Conservation (phyloP, 2,329 filamentous ascomycete genomes). For the Bimuria novae-zelandiae region DNA sequence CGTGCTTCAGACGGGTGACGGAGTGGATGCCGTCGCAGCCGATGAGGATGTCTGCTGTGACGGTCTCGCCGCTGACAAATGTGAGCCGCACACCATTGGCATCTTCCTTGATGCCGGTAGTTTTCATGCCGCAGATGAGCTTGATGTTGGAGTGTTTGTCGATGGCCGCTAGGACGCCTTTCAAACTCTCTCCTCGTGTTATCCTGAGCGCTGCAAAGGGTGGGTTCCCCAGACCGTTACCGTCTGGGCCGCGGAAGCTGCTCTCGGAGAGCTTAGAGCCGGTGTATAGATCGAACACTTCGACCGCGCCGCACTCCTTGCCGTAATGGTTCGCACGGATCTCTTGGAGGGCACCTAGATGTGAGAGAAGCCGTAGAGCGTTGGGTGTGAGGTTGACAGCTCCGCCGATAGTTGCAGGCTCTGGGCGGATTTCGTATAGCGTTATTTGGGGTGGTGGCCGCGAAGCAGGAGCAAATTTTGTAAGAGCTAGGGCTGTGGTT, state of each 20-base stretch:
- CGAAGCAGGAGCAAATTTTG: conserved; percentile 46
- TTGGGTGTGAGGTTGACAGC: conserved; percentile 68
- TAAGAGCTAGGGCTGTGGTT: conserved; percentile 49
- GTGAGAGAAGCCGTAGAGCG: conserved; percentile 59
- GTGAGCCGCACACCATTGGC: conserved; percentile 49
- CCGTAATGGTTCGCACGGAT: conserved; percentile 49
- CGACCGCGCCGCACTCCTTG: conserved; percentile 49
- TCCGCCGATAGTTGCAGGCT: conserved; percentile 58
- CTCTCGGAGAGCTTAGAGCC: conserved; percentile 50
- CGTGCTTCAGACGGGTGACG: conserved; percentile 49
- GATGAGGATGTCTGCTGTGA: conserved; percentile 56
- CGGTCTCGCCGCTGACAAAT: conserved; percentile 51
- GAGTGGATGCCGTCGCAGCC: conserved; percentile 61
- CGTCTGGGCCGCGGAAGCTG: conserved; percentile 48
- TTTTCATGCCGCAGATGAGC: conserved; percentile 51
- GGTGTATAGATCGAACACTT: conserved; percentile 51
- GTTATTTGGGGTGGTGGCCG: conserved; percentile 46
- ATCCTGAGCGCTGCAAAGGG: conserved; percentile 52
- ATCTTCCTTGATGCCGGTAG: conserved; percentile 48
- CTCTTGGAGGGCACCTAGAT: conserved; percentile 53
- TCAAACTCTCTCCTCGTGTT: conserved; percentile 50
- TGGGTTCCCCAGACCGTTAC: conserved; percentile 50
- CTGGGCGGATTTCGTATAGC: conserved; percentile 55
- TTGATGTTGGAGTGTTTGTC: conserved; percentile 48
- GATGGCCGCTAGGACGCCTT: conserved; percentile 49